Evolutionary conservation across 345 rosid species (phyloP).

Genomic region (Brassica incana): DNA sequence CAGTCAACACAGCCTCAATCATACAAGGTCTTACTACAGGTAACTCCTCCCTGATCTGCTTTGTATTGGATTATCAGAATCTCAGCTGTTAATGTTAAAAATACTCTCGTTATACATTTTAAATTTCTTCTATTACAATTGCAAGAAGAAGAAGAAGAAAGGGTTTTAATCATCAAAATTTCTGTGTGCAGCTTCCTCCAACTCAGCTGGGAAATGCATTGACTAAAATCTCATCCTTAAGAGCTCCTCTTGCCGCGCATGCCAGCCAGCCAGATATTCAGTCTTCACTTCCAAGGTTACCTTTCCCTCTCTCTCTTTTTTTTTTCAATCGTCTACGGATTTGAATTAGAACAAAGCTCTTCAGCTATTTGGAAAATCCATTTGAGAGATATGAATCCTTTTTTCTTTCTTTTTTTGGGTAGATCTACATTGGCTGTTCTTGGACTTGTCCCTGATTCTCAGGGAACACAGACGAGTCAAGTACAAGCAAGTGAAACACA

Average conservation of each 20-base stretch:
- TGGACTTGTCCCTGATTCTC: slow-evolving; percentile 73
- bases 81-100: background rate
- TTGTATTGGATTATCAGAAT: background rate
- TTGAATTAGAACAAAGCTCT: background rate
- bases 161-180: too few relatives aligned
- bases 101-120: background rate
- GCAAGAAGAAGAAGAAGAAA: background rate
- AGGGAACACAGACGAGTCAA: slow-evolving; percentile 38
- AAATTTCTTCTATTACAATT: background rate
- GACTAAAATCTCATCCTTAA: slow-evolving; percentile 61
- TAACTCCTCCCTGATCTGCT: slow-evolving; percentile 13
- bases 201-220: slow-evolving; percentile 89
- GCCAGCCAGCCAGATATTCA: slow-evolving; percentile 79
- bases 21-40: slow-evolving; percentile 91
- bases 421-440: slow-evolving; percentile 78
- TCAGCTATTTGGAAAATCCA: slow-evolving; percentile 10
- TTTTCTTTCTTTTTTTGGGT: background rate
- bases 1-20: slow-evolving; percentile 85
- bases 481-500: slow-evolving; percentile 20
- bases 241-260: slow-evolving; percentile 78
- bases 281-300: slow-evolving; percentile 79
- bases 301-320: background rate
- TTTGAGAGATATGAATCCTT: slow-evolving; percentile 16
- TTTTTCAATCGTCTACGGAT: background rate
- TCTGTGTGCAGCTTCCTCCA: slow-evolving; percentile 72